A percentile compares a stretch with the other conserved stretches of the same genome.
These are phyloP conservation scores for Butyriboletus appendiculatus DNA, from an alignment of 1,284 basidiomycete species.

Conservation along the genomic window DNA sequence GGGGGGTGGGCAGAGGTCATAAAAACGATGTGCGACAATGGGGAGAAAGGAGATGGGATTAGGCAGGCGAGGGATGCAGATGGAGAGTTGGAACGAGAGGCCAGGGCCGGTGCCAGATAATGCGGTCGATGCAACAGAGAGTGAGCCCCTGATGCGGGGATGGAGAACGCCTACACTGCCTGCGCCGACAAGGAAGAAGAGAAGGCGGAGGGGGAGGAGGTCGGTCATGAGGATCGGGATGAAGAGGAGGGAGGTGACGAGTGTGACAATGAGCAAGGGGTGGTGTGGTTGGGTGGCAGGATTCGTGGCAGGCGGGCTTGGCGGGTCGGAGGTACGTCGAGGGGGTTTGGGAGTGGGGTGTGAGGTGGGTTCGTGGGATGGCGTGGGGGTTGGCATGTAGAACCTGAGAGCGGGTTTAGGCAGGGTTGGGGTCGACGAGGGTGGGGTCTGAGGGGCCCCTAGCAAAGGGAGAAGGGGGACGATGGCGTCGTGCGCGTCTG, in stretches of 20 bases:
- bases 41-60: background rate
- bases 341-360: background rate
- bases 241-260: constrained; percentile 46
- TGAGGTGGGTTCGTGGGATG: constrained; percentile 1
- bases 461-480: constrained; percentile 31
- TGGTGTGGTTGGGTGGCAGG: constrained; percentile 32
- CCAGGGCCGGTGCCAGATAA: constrained; percentile 18
- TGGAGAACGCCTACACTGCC: constrained; percentile 41
- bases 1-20: background rate
- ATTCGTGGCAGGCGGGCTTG: background rate
- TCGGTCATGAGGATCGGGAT: constrained; percentile 52
- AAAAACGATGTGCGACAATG: background rate
- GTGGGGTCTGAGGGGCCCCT: constrained; percentile 35
- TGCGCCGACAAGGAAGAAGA: constrained; percentile 58
- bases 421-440: background rate
- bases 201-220: constrained; percentile 58
- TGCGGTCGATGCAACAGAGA: constrained; percentile 6
- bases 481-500: constrained; percentile 38
- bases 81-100: constrained; percentile 19
- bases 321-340: background rate
- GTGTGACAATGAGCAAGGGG: constrained; percentile 43
- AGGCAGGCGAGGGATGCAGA: constrained; percentile 11
- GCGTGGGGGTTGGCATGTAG: background rate
- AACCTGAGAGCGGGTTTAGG: background rate
- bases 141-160: background rate